Evolutionary conservation across 2,329 filamentous ascomycete genomes (phyloP).

Genomic region (Colletotrichum theobromicola): DNA sequence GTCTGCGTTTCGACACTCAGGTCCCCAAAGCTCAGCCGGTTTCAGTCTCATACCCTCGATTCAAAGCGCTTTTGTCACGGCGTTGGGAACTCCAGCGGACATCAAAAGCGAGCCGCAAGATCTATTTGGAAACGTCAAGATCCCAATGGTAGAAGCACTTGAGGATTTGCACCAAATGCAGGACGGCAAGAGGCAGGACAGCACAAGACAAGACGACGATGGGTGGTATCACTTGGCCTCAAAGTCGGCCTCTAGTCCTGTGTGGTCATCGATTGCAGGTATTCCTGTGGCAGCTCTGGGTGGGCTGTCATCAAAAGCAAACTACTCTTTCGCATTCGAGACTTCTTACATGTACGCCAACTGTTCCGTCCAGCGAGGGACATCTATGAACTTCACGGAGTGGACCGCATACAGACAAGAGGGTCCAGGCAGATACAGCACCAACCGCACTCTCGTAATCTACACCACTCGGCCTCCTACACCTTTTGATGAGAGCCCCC

Average conservation of each 20-base stretch:
- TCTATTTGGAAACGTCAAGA: slow-evolving; percentile 1
- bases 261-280: not conserved
- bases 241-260: not conserved
- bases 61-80: not conserved
- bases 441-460: not conserved
- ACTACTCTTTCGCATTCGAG: not conserved
- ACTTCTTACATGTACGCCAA: not conserved
- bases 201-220: not conserved
- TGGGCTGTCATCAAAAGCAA: not conserved
- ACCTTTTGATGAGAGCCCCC: accelerated
- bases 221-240: not conserved
- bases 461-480: accelerated
- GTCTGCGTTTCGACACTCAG: not conserved
- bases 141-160: not conserved
- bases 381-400: not conserved
- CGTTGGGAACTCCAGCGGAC: not conserved
- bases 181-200: not conserved
- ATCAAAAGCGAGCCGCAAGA: not conserved
- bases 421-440: not conserved
- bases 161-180: not conserved
- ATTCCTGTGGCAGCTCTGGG: not conserved
- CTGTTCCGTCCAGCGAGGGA: not conserved
- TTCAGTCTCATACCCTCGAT: not conserved
- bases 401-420: not conserved
- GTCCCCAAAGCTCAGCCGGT: not conserved